Base-by-base conservation (phyloP, 2,329 filamentous ascomycete species). In the Xylariales sp. region DNA sequence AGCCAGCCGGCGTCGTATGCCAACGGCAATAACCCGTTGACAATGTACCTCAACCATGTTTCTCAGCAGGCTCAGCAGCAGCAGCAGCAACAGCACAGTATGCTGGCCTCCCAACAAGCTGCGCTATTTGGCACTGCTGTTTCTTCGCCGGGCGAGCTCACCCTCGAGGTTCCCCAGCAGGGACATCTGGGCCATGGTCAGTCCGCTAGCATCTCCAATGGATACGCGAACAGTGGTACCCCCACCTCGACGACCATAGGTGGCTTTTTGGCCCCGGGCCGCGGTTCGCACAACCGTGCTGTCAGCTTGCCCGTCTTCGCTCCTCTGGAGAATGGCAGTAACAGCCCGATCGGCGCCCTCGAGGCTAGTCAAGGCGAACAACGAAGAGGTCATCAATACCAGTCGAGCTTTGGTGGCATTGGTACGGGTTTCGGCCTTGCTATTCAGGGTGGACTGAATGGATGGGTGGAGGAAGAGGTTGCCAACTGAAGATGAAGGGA, bases 1-100 rank as follows among this genome's bases (percentile, higher is more conserved):
- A 50, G 45, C 18, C 78, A 85, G 1, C 84, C 84, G 2, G 78
- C 81, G 15, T 78, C 95, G 44, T 80, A 95, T 62, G 93, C 90
- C 62, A 81, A 80, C 38, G 84, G 74, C 56, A 91, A 81, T 70
- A 96, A 96, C 63, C 91, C 91, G 1, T 65, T 97, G 61, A 95
- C 90, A 18, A 82, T 96, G 80, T 97, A 96, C 61, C 76, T 96
- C 45, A 91, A 83, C 64, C 88, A 94, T 58, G 79, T 91, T 20
- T 82, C 82, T 16, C 78, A 84, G 47, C 80, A 86, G 56, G 76
- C 79, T 12, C 84, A 87, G 49, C 76, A 80, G 36, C 85, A 90
- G 51, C 86, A 88, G 47, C 79, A 84, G 22, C 83, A 88, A 51
- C 82, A 89, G 50, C 79, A 86, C 40, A 80, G 85, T 48, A 76